A percentile compares a stretch with the other conserved stretches of the same genome.
These are phyloP conservation scores for Rhizophagus prolifer DNA, from an alignment of 192 early-diverging fungal genomes.

Conservation along the genomic window DNA sequence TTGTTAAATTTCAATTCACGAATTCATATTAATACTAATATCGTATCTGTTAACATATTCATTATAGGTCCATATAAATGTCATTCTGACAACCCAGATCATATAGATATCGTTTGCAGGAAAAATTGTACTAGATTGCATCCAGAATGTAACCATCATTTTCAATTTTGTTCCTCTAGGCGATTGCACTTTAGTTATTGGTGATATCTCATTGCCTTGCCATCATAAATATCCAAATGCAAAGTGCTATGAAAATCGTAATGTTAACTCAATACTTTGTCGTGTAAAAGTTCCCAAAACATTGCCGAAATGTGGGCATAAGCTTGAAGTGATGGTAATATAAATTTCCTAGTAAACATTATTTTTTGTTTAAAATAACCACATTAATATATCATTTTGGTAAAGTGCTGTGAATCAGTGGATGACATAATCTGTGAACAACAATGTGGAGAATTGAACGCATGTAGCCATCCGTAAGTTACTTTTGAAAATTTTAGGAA, in stretches of 20 bases:
- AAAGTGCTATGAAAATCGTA: constrained; percentile 15
- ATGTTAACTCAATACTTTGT: background rate
- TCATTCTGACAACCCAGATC: constrained; percentile 32
- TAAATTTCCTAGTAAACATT: background rate
- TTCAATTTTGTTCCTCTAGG: background rate
- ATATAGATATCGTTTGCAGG: constrained; percentile 42
- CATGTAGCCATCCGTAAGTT: constrained; percentile 37
- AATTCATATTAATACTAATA: background rate
- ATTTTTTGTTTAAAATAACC: background rate
- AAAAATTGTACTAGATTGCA: constrained; percentile 47
- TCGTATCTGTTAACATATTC: background rate
- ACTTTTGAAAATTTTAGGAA: background rate
- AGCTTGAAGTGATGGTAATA: constrained; percentile 20
- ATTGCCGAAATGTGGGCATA: constrained; percentile 46
- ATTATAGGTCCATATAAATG: constrained; percentile 20
- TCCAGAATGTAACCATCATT: constrained; percentile 45
- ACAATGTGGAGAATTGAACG: constrained; percentile 29
- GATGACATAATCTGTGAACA: constrained; percentile 26
- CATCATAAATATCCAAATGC: constrained; percentile 32
- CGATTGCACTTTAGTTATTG: constrained; percentile 31
- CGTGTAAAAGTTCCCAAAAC: constrained; percentile 24
- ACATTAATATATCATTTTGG: background rate
- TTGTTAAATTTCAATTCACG: background rate
- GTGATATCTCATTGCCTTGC: constrained; percentile 30
- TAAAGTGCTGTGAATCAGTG: constrained; percentile 30